A percentile compares a stretch with the other conserved stretches of the same genome.
Conservation (phyloP, 768 basidiomycete genomes). For the Kwoniella sp. region DNA sequence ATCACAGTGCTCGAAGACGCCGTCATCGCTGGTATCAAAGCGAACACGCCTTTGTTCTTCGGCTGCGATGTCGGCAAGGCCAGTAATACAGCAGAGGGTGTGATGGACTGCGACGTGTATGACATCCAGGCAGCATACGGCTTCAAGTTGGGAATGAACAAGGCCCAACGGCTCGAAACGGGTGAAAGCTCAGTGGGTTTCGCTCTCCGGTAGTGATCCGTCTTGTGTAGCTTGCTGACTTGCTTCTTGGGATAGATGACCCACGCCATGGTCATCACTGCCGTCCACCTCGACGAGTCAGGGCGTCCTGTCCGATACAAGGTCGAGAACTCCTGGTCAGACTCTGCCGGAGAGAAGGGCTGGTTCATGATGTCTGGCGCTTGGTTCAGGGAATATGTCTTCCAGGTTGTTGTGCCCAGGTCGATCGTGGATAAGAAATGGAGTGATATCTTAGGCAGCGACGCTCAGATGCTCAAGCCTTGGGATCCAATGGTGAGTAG, state of each 20-base stretch:
- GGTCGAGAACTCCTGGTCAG: slow-evolving; percentile 96
- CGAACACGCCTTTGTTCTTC: slow-evolving; percentile 88
- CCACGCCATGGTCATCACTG: slow-evolving; percentile 85
- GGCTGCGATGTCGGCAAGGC: slow-evolving; percentile 94
- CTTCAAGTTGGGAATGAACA: slow-evolving; percentile 74
- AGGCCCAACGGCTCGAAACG: slow-evolving; percentile 78
- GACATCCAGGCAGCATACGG: slow-evolving; percentile 87
- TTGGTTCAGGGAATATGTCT: slow-evolving; percentile 93
- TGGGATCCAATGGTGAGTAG: slow-evolving; percentile 82
- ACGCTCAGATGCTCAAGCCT: slow-evolving; percentile 70
- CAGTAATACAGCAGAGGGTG: slow-evolving; percentile 68
- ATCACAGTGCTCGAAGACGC: slow-evolving; percentile 76
- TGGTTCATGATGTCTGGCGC: slow-evolving; percentile 83
- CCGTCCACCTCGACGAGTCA: slow-evolving; percentile 75
- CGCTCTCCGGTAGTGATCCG: slow-evolving; percentile 2
- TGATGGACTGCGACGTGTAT: slow-evolving; percentile 83
- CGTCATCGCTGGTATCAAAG: slow-evolving; percentile 82
- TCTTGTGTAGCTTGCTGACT: too few relatives aligned
- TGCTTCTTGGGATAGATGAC: slow-evolving; percentile 73
- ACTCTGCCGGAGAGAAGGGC: slow-evolving; percentile 73
- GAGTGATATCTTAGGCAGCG: slow-evolving; percentile 74
- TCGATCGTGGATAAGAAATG: slow-evolving; percentile 77
- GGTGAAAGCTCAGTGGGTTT: slow-evolving; percentile 63
- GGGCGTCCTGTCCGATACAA: slow-evolving; percentile 87
- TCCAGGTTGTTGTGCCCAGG: slow-evolving; percentile 88